These are phyloP conservation scores for Pistacia vera DNA, from an alignment of 345 rosid genomes.

Conservation along the genomic window DNA sequence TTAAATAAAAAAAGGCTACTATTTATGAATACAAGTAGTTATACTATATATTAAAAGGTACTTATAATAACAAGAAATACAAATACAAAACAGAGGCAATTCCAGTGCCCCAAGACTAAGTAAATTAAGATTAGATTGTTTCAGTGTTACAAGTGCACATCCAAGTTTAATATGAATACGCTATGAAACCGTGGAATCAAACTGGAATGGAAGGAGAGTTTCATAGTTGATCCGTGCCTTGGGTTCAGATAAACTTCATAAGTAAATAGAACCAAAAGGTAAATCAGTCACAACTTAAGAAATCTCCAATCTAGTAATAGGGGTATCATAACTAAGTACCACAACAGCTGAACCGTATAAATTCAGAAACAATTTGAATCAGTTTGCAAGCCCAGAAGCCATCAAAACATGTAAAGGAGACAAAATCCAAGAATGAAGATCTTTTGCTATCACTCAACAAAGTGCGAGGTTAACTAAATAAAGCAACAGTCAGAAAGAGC, in stretches of 20 bases:
- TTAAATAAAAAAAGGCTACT: no score
- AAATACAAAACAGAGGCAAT: background rate
- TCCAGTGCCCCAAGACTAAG: background rate
- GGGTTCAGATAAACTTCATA: background rate
- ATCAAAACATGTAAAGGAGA: background rate
- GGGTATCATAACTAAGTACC: background rate
- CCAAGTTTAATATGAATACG: background rate
- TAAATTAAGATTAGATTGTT: background rate
- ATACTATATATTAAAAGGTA: background rate
- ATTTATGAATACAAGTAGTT: no score
- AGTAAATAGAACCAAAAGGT: background rate
- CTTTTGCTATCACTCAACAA: background rate
- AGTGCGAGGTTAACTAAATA: background rate
- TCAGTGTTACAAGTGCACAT: background rate
- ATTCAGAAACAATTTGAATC: background rate
- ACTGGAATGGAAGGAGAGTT: background rate
- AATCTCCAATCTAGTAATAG: background rate
- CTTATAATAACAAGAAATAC: background rate
- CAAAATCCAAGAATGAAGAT: background rate
- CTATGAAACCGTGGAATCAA: no score
- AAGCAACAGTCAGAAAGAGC: background rate
- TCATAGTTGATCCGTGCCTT: background rate
- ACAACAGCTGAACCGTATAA: background rate
- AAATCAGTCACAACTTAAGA: background rate
- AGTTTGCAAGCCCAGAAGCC: background rate